phyloP scores from a whole-genome alignment of 805 yeast species.

The Candida incommunis region DNA sequence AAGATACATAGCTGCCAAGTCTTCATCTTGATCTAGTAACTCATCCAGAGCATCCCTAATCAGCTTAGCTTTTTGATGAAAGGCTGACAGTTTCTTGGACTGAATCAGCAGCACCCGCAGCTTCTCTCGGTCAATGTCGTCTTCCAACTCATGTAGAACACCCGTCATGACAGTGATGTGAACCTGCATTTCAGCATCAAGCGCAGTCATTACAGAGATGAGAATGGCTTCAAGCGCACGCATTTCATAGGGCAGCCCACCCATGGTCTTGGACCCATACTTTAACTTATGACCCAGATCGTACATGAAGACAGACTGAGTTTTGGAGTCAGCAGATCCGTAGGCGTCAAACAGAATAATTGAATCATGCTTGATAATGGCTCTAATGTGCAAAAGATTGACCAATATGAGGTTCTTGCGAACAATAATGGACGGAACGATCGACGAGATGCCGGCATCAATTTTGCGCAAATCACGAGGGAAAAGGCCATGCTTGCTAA shows the following conservation, averaged over 20 bases:
- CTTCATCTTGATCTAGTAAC: conserved; percentile 76
- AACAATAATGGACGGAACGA: conserved; percentile 80
- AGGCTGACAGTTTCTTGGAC: conserved; percentile 70
- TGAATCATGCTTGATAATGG: conserved; percentile 64
- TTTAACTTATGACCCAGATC: conserved; percentile 62
- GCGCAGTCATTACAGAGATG: conserved; percentile 60
- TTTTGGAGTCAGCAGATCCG: conserved; percentile 42
- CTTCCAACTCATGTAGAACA: conserved; percentile 64
- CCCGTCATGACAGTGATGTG: conserved; percentile 65
- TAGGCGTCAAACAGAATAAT: conserved; percentile 78
- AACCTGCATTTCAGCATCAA: conserved; percentile 77
- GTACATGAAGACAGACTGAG: conserved; percentile 64
- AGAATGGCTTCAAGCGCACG: conserved; percentile 82
- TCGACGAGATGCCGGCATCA: conserved; percentile 66
- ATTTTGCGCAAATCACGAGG: conserved; percentile 87
- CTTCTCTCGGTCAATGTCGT: conserved; percentile 65
- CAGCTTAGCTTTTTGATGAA: conserved; percentile 68
- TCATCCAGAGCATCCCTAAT: conserved; percentile 80
- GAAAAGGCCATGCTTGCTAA: conserved; percentile 60
- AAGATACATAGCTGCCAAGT: conserved; percentile 64
- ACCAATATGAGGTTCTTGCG: conserved; percentile 65
- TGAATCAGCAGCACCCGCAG: conserved; percentile 68
- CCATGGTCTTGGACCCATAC: conserved; percentile 20
- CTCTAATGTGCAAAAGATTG: conserved; percentile 77
- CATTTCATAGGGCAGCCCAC: conserved; percentile 69